Base-by-base conservation (phyloP, 1,284 basidiomycete genomes). In the Austroboletus novae-zelandiae region DNA sequence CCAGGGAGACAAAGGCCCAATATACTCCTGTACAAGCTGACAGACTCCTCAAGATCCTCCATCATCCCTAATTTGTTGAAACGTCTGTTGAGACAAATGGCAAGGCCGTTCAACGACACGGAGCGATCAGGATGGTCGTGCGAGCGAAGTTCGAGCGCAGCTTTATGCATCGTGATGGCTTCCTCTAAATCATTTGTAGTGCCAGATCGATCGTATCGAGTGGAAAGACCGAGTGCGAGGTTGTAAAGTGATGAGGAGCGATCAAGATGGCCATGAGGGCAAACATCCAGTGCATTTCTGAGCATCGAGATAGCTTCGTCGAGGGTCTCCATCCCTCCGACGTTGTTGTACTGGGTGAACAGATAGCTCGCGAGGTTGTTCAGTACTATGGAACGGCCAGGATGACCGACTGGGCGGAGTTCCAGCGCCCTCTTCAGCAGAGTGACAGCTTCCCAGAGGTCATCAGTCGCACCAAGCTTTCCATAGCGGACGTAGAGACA, bases 1-100 rank as follows among this genome's bases (percentile, higher is more conserved):
- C 40, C 40, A 5, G 40, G 40, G 17, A 25, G 17, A 30, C 40
- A 41, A 23, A 51, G 45, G 13, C 10, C 35, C 20, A 51, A 14
- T 20, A 41, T 30, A 13, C 23, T 15, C 27, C 42, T 40, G 23
- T 43, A 25, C 7, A 48, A 13, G 4, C 1, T 20, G 36, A 53
- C 40, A 5, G 51, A 40, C 35, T 53, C 51, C 7, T 50, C n/a
- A 15, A 53, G 44, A 18, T 53, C 25, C 9, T 29, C 9, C 10
- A 34, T 34, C 15, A 4, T 10, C 9, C 50, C 50, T 6, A 40
- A 10, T n/a, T 43, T 17, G 9, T 11, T 43, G 30, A 31, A 43
- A 6, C 41, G 41, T 18, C 5, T 18, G 13, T 14, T 2, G n/a
- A 52, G 42, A n/a, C 36, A 35, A 11, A 18, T 40, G n/a, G 31